Evolutionary conservation across 1,284 basidiomycete genomes (phyloP).

Genomic region (Fomitopsis palustris): DNA sequence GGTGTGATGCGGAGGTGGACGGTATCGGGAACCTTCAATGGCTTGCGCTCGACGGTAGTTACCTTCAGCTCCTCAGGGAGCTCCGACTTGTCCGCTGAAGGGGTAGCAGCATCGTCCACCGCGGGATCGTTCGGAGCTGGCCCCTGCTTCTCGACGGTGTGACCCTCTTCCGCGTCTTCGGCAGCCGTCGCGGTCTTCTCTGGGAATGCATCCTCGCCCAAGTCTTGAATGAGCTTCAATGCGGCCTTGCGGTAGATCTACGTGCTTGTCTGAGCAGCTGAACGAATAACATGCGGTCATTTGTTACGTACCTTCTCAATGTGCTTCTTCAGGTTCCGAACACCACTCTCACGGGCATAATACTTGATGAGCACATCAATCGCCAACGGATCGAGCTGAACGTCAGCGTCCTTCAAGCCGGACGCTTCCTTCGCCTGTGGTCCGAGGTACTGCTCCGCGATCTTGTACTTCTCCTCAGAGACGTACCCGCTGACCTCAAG

Average conservation of each 20-base stretch:
- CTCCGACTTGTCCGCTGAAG: slow-evolving; percentile 21
- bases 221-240: slow-evolving; percentile 86
- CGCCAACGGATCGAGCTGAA: slow-evolving; percentile 72
- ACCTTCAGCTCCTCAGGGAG: slow-evolving; percentile 44
- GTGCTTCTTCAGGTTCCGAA: slow-evolving; percentile 92
- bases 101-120: slow-evolving; percentile 26
- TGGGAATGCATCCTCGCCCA: slow-evolving; percentile 87
- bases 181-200: slow-evolving; percentile 46
- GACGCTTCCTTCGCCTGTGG: slow-evolving; percentile 94
- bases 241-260: slow-evolving; percentile 98
- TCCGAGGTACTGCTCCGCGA: slow-evolving; percentile 88
- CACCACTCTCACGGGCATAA: slow-evolving; percentile 96
- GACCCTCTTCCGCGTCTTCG: slow-evolving; percentile 25
- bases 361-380: slow-evolving; percentile 94
- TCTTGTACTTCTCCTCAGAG: slow-evolving; percentile 92
- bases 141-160: slow-evolving; percentile 38
- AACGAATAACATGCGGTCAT: background rate
- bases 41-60: slow-evolving; percentile 79
- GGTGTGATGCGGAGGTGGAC: slow-evolving; percentile 83
- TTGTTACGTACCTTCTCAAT: slow-evolving; percentile 79
- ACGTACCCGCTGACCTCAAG: slow-evolving; percentile 97
- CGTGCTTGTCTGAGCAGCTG: slow-evolving; percentile 1
- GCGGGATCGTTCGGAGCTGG: slow-evolving; percentile 33
- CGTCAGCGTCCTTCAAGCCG: slow-evolving; percentile 83
- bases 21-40: slow-evolving; percentile 77